These are phyloP conservation scores for Abrus precatorius DNA, from an alignment of 306 rosid genomes.

Conservation along the genomic window DNA sequence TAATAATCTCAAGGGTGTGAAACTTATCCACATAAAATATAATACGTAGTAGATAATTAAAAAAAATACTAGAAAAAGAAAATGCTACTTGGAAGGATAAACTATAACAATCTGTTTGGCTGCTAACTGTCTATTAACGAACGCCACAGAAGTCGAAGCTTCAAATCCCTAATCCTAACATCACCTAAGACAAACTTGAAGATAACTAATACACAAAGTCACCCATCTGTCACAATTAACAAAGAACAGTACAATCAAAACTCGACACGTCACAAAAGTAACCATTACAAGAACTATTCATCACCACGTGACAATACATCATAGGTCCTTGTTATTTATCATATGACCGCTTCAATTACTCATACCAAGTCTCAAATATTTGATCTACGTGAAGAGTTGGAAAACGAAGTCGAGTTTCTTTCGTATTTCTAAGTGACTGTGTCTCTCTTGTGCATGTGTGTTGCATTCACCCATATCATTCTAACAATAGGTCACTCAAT, in stretches of 20 bases:
- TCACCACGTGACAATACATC: background rate
- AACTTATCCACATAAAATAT: background rate
- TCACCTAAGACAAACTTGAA: background rate
- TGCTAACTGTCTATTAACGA: slow-evolving; percentile 32
- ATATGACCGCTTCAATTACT: background rate
- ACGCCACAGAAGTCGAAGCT: slow-evolving; percentile 45
- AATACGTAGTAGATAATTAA: background rate
- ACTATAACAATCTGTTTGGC: slow-evolving; percentile 34
- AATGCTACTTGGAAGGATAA: slow-evolving; percentile 4
- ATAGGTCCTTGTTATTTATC: background rate
- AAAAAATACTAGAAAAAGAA: background rate
- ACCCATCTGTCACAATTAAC: background rate
- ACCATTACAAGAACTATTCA: background rate
- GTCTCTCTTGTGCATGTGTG: background rate
- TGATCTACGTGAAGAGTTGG: too few species aligned
- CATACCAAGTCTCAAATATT: background rate
- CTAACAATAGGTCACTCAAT: background rate
- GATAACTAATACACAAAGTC: background rate
- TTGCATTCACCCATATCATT: too few species aligned
- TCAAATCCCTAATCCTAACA: background rate
- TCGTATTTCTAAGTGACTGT: too few species aligned
- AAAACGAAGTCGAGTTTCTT: too few species aligned
- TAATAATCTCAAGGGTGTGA: too few species aligned
- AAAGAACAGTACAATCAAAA: background rate
- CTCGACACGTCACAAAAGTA: too few species aligned